These are phyloP conservation scores for Skeletonema tropicum DNA, from an alignment of 108 stramenopile genomes.

Conservation along the genomic window DNA sequence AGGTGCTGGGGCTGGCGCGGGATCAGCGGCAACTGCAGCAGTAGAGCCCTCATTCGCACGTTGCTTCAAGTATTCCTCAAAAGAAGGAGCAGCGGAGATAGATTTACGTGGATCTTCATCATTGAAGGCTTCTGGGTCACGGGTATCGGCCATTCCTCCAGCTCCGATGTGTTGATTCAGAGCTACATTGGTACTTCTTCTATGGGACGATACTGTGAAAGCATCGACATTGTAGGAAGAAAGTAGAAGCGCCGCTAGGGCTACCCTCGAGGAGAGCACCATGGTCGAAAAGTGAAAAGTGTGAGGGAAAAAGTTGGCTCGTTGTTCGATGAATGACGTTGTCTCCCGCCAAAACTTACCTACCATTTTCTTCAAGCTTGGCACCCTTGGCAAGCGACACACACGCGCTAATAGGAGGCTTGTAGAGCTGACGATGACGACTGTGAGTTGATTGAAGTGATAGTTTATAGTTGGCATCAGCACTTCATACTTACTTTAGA, in stretches of 20 bases:
- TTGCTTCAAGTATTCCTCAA: constrained; percentile 83
- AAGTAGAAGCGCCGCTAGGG: constrained; percentile 21
- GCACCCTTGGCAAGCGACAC: too few species aligned
- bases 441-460: too few species aligned
- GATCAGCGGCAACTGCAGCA: constrained; percentile 4
- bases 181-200: background rate
- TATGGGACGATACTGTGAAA: background rate
- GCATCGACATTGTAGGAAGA: constrained; percentile 6
- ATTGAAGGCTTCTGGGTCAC: constrained; percentile 60
- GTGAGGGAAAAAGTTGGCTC: background rate
- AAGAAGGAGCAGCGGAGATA: constrained; percentile 73
- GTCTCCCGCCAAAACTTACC: background rate
- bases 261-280: background rate
- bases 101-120: constrained; percentile 78
- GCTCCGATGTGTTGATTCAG: constrained; percentile 39
- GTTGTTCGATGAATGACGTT: background rate
- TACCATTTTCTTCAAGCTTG: too few species aligned
- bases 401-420: too few species aligned
- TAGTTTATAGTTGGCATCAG: too few species aligned
- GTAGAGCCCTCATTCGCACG: constrained; percentile 16
- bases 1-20: constrained; percentile 5
- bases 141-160: constrained; percentile 78
- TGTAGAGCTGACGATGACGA: too few species aligned
- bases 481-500: too few species aligned
- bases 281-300: constrained; percentile 8